These are phyloP conservation scores for Tuber aestivum DNA, from an alignment of 495 filamentous ascomycete genomes.

Conservation along the genomic window DNA sequence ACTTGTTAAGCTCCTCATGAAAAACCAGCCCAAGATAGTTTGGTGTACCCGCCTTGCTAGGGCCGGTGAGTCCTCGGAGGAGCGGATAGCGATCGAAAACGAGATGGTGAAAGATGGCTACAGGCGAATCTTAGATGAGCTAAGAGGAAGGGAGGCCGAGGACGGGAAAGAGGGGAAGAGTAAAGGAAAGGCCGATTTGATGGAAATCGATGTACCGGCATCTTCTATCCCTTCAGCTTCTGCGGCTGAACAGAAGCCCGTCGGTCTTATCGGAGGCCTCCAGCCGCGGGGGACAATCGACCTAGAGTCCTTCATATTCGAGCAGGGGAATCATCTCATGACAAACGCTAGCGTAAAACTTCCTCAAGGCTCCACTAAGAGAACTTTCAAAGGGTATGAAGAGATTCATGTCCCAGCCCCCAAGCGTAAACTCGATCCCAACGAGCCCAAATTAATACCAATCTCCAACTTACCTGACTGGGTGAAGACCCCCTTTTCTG, in stretches of 20 bases:
- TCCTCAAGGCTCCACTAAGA: constrained; percentile 91
- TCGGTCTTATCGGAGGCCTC: constrained; percentile 71
- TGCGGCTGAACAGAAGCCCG: constrained; percentile 52
- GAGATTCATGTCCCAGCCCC: constrained; percentile 95
- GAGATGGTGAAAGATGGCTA: constrained; percentile 89
- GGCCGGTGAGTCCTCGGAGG: constrained; percentile 72
- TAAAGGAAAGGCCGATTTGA: constrained; percentile 73
- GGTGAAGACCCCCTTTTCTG: constrained; percentile 73
- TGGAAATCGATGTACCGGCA: constrained; percentile 81
- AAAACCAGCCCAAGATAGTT: constrained; percentile 83
- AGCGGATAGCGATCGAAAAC: constrained; percentile 70
- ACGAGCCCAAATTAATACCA: constrained; percentile 69
- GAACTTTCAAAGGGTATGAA: constrained; percentile 94
- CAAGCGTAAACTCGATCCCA: constrained; percentile 71
- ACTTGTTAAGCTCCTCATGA: constrained; percentile 83
- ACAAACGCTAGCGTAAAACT: constrained; percentile 91
- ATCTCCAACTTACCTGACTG: constrained; percentile 86
- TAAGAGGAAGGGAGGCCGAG: constrained; percentile 58
- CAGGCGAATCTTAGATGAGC: constrained; percentile 77
- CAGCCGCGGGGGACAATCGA: constrained; percentile 85
- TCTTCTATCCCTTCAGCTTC: constrained; percentile 43
- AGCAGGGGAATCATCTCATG: constrained; percentile 98
- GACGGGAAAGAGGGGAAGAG: constrained; percentile 63
- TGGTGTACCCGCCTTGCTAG: constrained; percentile 88
- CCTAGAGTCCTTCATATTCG: constrained; percentile 91